Evolutionary conservation across 345 rosid species (phyloP).

Genomic region (Eucalyptus polybractea): DNA sequence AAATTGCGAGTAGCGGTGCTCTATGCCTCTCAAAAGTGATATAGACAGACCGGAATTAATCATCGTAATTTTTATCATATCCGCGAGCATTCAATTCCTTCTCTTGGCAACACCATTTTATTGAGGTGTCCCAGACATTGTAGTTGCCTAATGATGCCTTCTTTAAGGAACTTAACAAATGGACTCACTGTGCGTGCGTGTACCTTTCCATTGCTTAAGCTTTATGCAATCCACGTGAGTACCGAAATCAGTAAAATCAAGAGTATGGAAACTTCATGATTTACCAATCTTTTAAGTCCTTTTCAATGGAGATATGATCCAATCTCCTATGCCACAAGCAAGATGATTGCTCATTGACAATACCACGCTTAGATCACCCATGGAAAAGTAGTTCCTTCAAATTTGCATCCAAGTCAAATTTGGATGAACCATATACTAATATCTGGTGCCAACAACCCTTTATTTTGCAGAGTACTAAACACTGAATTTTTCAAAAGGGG

Average conservation of each 20-base stretch:
- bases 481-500: not conserved
- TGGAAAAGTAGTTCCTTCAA: not conserved
- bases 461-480: not conserved
- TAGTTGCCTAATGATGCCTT: not conserved
- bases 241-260: not conserved
- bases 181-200: not conserved
- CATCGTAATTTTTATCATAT: not conserved
- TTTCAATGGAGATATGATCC: not conserved
- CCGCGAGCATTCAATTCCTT: not conserved
- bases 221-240: not conserved
- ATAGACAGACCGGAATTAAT: not conserved
- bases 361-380: not conserved
- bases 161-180: not conserved
- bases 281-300: not conserved
- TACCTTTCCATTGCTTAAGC: not conserved
- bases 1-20: not conserved
- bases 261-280: not conserved
- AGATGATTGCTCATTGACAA: not conserved
- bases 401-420: not conserved
- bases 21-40: not conserved
- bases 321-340: not conserved
- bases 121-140: not conserved
- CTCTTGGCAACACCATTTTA: not conserved
- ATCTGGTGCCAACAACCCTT: not conserved
- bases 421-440: not conserved